Base-by-base conservation (phyloP, 176 grass and related monocot genomes). In the Lolium multiflorum region DNA sequence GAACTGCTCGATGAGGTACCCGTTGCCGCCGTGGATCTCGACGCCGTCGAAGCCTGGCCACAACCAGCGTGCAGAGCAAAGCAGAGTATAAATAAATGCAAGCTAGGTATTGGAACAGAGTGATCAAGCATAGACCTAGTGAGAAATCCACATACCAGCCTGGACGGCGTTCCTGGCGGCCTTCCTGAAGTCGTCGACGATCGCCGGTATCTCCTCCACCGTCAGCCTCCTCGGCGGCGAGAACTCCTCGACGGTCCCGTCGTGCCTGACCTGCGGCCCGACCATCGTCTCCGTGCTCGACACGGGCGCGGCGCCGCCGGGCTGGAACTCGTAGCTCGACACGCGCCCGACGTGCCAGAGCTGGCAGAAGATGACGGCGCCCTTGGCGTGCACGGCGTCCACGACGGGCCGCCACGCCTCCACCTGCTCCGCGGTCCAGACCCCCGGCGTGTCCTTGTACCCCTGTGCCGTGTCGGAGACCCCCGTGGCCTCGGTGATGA, bases 131-230 rank as follows among this genome's bases (percentile, higher is more conserved):
- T 43, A 7, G 13, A 25, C 9, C 12, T 7, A 63, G 22, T 58
- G 20, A 49, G 3, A 43, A 43, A 43, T 5, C 0, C 11, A 65
- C 25, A 26, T 65, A 94, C 92, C 89, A 21, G 92, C 92, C 89
- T 82, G 61, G 9, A 94, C 81, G n/a, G 92, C 92, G 62, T 91
- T 94, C 15, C 86, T 91, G 12, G 92, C 86, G 9, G 89, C 86
- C 38, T 83, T 47, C 50, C 92, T 87, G 44, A 91, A 94, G 66
- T 94, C 84, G 47, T 91, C 37, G 4, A 94, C 87, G 37, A 94
- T 6, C 31, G 52, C 6, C 2, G 89, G 83, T 7, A 94, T 87
- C 84, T 94, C 92, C 13, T 87, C 86, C 4, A 35, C 41, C 7
- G 11, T 37, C 18, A 94, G 35, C 60, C 43, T 81, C 10, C 87